Conservation (phyloP, 2,329 filamentous ascomycete species). For the Fusarium caatingaense region DNA sequence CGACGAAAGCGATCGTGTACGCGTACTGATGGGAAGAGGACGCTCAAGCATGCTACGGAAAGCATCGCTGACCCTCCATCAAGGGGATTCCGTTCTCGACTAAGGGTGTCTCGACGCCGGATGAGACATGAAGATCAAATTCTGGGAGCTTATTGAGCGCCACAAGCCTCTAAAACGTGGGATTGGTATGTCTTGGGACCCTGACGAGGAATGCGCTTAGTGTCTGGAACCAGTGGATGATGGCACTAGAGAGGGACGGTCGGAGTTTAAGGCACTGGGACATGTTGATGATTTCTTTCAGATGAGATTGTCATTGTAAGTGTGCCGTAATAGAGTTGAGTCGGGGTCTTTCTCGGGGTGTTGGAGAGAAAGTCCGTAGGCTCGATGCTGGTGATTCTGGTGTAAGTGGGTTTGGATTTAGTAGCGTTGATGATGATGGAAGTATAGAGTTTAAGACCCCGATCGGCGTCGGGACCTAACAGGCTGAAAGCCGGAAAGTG, state of each 20-base stretch:
- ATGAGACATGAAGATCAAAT: constrained; percentile 9
- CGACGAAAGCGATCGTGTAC: constrained; percentile 28
- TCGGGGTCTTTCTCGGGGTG: not conserved
- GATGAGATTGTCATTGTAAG: not conserved
- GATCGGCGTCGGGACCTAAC: constrained; percentile 3
- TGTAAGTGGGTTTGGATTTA: constrained; percentile 1
- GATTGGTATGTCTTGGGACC: constrained; percentile 32
- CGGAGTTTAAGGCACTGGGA: constrained; percentile 11
- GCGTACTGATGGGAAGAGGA: constrained; percentile 8
- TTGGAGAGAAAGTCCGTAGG: not conserved
- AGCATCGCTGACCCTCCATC: constrained; percentile 22
- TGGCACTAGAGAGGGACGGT: constrained; percentile 11
- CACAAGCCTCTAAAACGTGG: constrained; percentile 34
- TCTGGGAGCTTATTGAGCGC: constrained; percentile 14
- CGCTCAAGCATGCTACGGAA: constrained; percentile 23
- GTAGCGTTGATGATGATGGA: constrained; percentile 2
- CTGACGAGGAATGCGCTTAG: constrained; percentile 33
- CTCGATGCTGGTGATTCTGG: not conserved
- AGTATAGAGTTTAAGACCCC: not conserved
- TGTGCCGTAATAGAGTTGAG: not conserved
- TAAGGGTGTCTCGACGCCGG: constrained; percentile 9
- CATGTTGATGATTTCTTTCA: constrained; percentile 6
- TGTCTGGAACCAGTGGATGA: constrained; percentile 24
- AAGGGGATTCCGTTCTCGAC: constrained; percentile 25
- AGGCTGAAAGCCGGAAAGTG: not conserved